phyloP scores from a whole-genome alignment of 2,329 filamentous ascomycete species.

The Aspergillus sp. region DNA sequence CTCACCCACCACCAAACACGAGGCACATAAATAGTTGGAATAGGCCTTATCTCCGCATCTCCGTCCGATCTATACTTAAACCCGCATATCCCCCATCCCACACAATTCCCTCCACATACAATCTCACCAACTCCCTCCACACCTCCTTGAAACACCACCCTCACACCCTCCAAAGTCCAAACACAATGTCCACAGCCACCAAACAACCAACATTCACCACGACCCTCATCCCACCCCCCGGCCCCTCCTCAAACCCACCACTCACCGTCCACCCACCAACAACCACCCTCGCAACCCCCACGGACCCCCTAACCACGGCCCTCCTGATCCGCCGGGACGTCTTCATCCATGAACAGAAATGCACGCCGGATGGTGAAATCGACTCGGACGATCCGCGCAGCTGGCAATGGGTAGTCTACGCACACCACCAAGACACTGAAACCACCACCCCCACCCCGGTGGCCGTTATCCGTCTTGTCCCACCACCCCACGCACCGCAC shows the following conservation, averaged over 20 bases:
- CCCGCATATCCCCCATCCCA: not conserved
- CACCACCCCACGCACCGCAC: constrained; percentile 73
- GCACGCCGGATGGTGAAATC: constrained; percentile 68
- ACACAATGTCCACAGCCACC: not conserved
- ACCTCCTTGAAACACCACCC: not conserved
- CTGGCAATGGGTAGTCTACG: constrained; percentile 87
- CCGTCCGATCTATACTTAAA: not conserved
- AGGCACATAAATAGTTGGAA: not conserved
- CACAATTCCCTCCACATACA: not conserved
- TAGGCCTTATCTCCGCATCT: constrained; percentile 14
- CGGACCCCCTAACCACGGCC: constrained; percentile 51
- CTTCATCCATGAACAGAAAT: constrained; percentile 60
- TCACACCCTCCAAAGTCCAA: not conserved
- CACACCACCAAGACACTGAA: constrained; percentile 40
- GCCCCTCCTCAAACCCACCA: not conserved
- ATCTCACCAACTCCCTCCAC: not conserved
- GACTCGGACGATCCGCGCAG: constrained; percentile 77
- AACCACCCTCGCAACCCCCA: constrained; percentile 27
- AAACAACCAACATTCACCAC: constrained; percentile 11
- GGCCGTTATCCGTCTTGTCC: constrained; percentile 77
- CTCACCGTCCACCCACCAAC: constrained; percentile 24
- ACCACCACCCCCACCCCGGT: constrained; percentile 58
- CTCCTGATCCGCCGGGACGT: constrained; percentile 60
- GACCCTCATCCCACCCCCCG: constrained; percentile 21
- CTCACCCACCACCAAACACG: too few relatives aligned